Evolutionary conservation across 305 asterid genomes (phyloP).

Genomic region (Plantago coronopus): DNA sequence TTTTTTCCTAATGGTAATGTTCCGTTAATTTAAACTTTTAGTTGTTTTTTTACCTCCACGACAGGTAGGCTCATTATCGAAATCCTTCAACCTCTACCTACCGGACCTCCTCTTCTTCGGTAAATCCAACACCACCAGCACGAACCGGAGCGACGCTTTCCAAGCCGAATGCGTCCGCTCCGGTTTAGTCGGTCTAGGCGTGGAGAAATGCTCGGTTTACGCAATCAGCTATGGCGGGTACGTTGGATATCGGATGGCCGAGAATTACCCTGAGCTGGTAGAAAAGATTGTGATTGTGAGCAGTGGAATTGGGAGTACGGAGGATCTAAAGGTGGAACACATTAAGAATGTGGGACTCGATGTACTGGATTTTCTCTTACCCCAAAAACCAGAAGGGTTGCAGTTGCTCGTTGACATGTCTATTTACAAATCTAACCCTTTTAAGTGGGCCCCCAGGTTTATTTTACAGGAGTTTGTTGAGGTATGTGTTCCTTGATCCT

Average conservation of each 20-base stretch:
- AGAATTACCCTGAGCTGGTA: conserved; percentile 44
- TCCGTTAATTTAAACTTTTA: too few species aligned
- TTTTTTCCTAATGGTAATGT: too few species aligned
- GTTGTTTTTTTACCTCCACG: too few species aligned
- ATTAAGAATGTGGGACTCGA: conserved; percentile 37
- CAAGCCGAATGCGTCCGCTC: conserved; percentile 55
- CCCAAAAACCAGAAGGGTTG: conserved; percentile 40
- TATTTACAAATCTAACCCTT: conserved; percentile 26
- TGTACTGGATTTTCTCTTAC: conserved; percentile 46
- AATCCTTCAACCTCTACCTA: conserved; percentile 51
- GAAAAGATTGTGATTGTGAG: conserved; percentile 73
- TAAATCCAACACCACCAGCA: conserved; percentile 37
- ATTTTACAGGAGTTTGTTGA: conserved; percentile 45
- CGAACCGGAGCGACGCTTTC: conserved; percentile 43
- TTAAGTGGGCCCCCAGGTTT: conserved; percentile 41
- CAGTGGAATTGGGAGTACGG: conserved; percentile 54
- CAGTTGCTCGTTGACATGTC: conserved; percentile 34
- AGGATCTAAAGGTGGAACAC: conserved; percentile 45
- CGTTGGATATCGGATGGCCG: conserved; percentile 60
- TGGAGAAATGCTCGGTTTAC: conserved; percentile 50
- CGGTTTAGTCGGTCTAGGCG: conserved; percentile 56
- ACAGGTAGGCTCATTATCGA: conserved; percentile 33
- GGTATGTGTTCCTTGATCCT: conserved; percentile 20
- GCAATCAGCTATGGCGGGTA: conserved; percentile 67
- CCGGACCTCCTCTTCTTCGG: conserved; percentile 77